These are phyloP conservation scores for Chionographis japonica DNA, from an alignment of 106 monocot species.

Conservation along the genomic window DNA sequence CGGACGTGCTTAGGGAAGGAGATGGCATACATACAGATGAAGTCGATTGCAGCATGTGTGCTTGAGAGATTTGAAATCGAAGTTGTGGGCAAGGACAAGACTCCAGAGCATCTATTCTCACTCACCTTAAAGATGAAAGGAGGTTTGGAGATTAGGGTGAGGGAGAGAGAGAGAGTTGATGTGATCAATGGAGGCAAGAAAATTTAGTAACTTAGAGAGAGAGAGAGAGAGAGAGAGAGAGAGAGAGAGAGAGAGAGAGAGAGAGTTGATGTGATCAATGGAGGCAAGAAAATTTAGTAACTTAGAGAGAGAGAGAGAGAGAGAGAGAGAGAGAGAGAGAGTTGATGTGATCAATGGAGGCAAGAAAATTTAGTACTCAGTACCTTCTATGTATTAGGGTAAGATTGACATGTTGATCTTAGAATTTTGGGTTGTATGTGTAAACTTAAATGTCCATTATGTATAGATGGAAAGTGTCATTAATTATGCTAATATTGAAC, in stretches of 20 bases:
- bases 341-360: not conserved
- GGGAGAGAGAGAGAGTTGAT: slow-evolving; percentile 6
- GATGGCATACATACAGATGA: slow-evolving; percentile 45
- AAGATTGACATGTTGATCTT: no score
- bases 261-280: not conserved
- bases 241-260: slow-evolving; percentile 4
- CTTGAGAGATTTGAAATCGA: slow-evolving; percentile 19
- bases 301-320: no score
- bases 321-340: slow-evolving; percentile 10
- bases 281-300: no score
- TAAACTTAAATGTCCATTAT: no score
- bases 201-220: no score
- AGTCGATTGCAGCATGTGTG: slow-evolving; percentile 22
- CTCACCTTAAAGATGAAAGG: slow-evolving; percentile 35
- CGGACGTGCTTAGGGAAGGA: slow-evolving; percentile 41
- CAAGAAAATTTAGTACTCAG: no score
- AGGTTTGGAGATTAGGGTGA: slow-evolving; percentile 21
- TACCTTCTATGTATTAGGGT: no score
- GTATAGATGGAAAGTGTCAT: no score
- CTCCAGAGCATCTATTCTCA: slow-evolving; percentile 20
- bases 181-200: no score
- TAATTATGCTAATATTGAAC: no score
- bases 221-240: slow-evolving; percentile 15
- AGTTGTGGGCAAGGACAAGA: slow-evolving; percentile 8
- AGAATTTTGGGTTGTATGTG: no score